Conservation (phyloP, 441 rosid genomes). For the Pelargonium australe region DNA sequence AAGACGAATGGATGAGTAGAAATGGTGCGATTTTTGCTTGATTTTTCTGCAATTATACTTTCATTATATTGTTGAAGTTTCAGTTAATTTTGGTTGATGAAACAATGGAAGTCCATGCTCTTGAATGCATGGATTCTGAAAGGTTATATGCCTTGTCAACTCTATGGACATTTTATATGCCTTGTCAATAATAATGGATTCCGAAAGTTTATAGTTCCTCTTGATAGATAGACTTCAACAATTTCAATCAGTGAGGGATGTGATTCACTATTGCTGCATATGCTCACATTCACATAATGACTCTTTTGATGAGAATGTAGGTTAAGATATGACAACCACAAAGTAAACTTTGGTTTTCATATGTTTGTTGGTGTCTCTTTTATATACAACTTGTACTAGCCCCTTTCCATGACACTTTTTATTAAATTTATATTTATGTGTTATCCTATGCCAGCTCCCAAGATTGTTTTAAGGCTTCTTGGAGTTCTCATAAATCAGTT, state of each 20-base stretch:
- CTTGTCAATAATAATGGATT: neutral
- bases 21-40: neutral
- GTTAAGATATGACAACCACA: neutral
- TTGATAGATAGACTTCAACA: neutral
- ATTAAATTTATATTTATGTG: constrained; percentile 13
- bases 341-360: neutral
- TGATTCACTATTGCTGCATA: neutral
- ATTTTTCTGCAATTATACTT: neutral
- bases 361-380: neutral
- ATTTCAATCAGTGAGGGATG: neutral
- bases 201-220: neutral
- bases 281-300: too few relatives aligned
- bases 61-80: neutral
- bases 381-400: neutral
- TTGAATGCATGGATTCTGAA: too few relatives aligned
- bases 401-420: neutral
- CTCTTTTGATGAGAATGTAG: neutral
- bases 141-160: too few relatives aligned
- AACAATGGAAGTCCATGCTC: neutral
- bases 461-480: constrained; percentile 87
- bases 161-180: neutral
- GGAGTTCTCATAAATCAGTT: constrained; percentile 86
- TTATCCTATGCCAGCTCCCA: constrained; percentile 48
- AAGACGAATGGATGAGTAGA: neutral
- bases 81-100: neutral